Evolutionary conservation across 495 filamentous ascomycete genomes (phyloP).

Genomic region (Pyrenula massariospora): DNA sequence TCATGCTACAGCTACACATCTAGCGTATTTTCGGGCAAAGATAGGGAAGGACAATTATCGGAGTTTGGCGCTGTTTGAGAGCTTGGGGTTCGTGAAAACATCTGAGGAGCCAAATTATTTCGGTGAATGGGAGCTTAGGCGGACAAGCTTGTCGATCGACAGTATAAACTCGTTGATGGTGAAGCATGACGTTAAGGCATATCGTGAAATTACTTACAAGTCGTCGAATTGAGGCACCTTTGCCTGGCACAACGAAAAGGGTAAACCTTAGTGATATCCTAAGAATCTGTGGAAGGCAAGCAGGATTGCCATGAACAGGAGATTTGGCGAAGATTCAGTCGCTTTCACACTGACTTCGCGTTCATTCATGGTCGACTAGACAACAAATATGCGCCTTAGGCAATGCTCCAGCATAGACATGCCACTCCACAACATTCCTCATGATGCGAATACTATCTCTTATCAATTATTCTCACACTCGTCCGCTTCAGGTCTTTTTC

Average conservation of each 20-base stretch:
- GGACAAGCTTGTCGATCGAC: constrained; percentile 17
- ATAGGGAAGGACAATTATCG: constrained; percentile 42
- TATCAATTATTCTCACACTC: too few relatives aligned
- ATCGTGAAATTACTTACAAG: constrained; percentile 28
- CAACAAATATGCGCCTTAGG: background rate
- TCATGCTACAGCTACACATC: background rate
- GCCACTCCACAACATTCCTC: background rate
- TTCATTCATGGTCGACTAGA: too few relatives aligned
- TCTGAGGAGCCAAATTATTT: constrained; percentile 47
- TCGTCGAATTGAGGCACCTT: too few relatives aligned
- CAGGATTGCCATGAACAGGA: too few relatives aligned
- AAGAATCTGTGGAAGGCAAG: too few relatives aligned
- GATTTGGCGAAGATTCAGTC: too few relatives aligned
- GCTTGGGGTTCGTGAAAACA: constrained; percentile 39
- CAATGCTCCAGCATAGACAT: background rate
- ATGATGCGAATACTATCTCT: too few relatives aligned
- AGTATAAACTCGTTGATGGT: constrained; percentile 13
- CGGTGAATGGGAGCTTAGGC: constrained; percentile 49
- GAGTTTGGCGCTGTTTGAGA: constrained; percentile 51
- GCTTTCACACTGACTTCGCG: too few relatives aligned
- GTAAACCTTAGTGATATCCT: too few relatives aligned
- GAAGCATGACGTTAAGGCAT: constrained; percentile 23
- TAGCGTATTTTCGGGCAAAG: constrained; percentile 32
- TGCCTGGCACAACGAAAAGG: too few relatives aligned
- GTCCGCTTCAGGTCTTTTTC: constrained; percentile 28